phyloP scores from a whole-genome alignment of 2,329 filamentous ascomycete species.

The Claviceps humidiphila region DNA sequence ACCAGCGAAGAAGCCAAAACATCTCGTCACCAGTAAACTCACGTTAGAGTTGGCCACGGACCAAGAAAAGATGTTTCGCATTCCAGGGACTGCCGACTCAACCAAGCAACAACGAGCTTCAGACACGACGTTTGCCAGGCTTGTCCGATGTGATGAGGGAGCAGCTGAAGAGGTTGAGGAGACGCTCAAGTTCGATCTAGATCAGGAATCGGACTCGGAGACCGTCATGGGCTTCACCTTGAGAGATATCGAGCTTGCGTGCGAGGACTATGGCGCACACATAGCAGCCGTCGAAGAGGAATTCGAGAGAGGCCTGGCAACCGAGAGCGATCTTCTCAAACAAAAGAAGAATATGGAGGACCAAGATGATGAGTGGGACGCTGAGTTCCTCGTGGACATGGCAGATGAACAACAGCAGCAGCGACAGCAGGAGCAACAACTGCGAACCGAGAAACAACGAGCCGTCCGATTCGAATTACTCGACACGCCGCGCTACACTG shows the following conservation, averaged over 20 bases:
- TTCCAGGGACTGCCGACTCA: conserved; percentile 46
- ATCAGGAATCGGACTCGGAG: conserved; percentile 45
- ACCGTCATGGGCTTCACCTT: conserved; percentile 62
- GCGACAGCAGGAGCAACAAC: conserved; percentile 10
- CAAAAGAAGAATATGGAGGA: conserved; percentile 19
- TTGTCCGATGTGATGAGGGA: conserved; percentile 32
- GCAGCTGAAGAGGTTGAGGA: conserved; percentile 22
- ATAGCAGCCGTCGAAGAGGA: conserved; percentile 34
- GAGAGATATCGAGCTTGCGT: conserved; percentile 72
- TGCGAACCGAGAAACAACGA: conserved; percentile 54
- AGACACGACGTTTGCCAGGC: conserved; percentile 33
- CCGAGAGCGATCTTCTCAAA: conserved; percentile 19
- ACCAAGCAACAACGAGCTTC: conserved; percentile 43
- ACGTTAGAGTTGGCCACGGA: conserved; percentile 76
- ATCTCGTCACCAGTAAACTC: conserved; percentile 75
- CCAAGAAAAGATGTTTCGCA: conserved; percentile 72
- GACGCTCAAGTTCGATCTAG: conserved; percentile 30
- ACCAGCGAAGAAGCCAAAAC: conserved; percentile 65
- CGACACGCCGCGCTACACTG: conserved; percentile 42
- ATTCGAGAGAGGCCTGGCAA: conserved; percentile 19
- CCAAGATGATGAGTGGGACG: conserved; percentile 49
- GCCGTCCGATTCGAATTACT: conserved; percentile 45
- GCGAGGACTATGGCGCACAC: conserved; percentile 68
- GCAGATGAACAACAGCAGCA: conserved; percentile 22
- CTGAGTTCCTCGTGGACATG: conserved; percentile 42